Conservation (phyloP, 108 stramenopile species). For the Pseudonitzschia delicatissima region DNA sequence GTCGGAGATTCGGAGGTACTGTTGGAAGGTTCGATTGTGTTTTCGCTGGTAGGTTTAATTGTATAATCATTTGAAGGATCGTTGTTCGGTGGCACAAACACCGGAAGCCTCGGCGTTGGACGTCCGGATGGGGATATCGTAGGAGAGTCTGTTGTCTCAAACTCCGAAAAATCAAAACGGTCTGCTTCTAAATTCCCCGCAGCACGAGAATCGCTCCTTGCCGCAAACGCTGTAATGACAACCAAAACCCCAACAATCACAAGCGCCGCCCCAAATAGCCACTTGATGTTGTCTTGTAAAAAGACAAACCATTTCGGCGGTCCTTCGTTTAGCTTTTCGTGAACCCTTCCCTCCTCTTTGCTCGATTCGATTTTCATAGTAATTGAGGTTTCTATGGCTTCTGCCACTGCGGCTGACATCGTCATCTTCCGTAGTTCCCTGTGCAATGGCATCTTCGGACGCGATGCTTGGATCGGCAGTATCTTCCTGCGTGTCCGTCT, state of each 20-base stretch:
- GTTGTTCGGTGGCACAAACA: neutral
- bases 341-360: neutral
- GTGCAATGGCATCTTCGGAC: neutral
- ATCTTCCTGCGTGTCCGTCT: neutral
- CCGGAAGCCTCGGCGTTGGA: neutral
- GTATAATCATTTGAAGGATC: neutral
- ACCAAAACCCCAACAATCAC: neutral
- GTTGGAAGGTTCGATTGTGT: neutral
- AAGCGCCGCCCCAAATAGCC: neutral
- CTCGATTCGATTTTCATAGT: neutral
- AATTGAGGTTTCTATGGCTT: neutral
- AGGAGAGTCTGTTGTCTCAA: neutral
- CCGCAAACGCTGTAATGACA: neutral
- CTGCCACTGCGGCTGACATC: neutral
- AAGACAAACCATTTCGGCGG: neutral
- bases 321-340: neutral
- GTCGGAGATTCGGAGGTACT: neutral
- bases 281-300: neutral
- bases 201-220: neutral
- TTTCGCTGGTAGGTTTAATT: neutral
- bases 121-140: neutral
- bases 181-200: neutral
- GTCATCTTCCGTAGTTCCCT: neutral
- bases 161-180: neutral
- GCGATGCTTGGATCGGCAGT: conserved; percentile 1